These are phyloP conservation scores for Ashbya aceris DNA, from an alignment of 1,139 yeast species.

Conservation along the genomic window DNA sequence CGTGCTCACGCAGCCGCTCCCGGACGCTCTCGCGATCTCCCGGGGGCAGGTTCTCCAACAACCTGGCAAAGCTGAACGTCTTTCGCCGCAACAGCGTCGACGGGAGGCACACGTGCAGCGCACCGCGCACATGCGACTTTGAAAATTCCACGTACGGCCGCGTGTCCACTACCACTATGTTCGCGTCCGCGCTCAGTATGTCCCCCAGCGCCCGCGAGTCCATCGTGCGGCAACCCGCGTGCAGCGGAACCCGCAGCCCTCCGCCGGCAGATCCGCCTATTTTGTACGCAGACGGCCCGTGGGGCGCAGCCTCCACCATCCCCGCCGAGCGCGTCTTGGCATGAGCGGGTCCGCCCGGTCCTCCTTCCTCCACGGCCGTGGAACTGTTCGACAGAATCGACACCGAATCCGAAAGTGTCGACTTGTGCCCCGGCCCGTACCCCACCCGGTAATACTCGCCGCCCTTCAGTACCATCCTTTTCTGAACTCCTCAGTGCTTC, in stretches of 20 bases:
- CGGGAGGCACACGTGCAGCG: slow-evolving; percentile 67
- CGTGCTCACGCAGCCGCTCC: slow-evolving; percentile 13
- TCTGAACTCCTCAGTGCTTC: no score
- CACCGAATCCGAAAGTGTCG: neutral
- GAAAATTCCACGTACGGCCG: slow-evolving; percentile 61
- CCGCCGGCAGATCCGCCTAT: no score
- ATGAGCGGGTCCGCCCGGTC: no score
- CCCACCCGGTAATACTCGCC: no score
- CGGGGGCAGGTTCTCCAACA: slow-evolving; percentile 28
- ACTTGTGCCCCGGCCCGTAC: neutral
- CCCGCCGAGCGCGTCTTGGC: no score
- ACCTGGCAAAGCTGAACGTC: slow-evolving; percentile 48
- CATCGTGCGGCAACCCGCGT: neutral
- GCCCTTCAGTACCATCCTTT: no score
- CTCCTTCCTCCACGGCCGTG: neutral
- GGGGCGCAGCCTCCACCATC: no score
- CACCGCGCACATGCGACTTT: slow-evolving; percentile 40
- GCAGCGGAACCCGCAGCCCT: neutral
- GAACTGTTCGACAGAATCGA: neutral
- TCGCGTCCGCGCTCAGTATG: neutral
- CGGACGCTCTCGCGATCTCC: slow-evolving; percentile 30
- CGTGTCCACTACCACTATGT: slow-evolving; percentile 47
- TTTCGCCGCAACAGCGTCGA: slow-evolving; percentile 66
- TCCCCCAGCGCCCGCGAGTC: neutral
- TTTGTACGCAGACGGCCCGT: no score